Percentiles rank a stretch among this genome's conserved stretches.
Evolutionary conservation across 139 green algal species (phyloP).

Genomic region (Auxenochlorella pyrenoidosa): DNA sequence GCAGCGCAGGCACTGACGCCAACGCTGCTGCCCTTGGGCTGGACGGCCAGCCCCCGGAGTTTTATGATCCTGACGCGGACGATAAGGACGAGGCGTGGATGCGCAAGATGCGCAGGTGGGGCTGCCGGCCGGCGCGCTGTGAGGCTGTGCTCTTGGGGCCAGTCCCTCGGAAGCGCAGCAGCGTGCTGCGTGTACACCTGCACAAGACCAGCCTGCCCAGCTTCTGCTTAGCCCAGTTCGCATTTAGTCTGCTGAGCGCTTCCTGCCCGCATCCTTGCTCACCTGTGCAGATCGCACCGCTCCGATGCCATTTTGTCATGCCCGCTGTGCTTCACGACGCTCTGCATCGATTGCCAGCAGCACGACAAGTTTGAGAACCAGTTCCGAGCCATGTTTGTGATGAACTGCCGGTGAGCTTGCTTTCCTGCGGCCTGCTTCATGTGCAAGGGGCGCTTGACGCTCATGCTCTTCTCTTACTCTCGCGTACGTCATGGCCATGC

Average conservation of each 20-base stretch:
- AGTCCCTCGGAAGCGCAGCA: too few relatives aligned
- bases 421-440: background rate
- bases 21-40: conserved; percentile 25
- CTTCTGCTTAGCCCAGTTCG: too few relatives aligned
- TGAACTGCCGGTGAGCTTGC: conserved; percentile 63
- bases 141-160: background rate
- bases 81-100: conserved; percentile 60
- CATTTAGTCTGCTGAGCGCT: too few relatives aligned
- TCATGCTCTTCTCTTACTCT: too few relatives aligned
- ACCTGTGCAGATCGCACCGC: conserved; percentile 10
- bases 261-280: background rate
- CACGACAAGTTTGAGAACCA: conserved; percentile 61
- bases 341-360: conserved; percentile 81
- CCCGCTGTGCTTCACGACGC: conserved; percentile 76
- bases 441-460: too few relatives aligned
- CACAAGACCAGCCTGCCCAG: background rate
- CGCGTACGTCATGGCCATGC: too few relatives aligned
- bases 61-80: conserved; percentile 66
- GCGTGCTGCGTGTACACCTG: background rate
- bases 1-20: background rate
- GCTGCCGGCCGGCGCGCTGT: background rate
- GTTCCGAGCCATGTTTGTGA: conserved; percentile 81
- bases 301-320: conserved; percentile 79
- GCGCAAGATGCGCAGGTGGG: conserved; percentile 41
- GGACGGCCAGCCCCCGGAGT: conserved; percentile 30